Evolutionary conservation across 371 early-diverging fungal species (phyloP).

Genomic region (Chytridiales sp.): DNA sequence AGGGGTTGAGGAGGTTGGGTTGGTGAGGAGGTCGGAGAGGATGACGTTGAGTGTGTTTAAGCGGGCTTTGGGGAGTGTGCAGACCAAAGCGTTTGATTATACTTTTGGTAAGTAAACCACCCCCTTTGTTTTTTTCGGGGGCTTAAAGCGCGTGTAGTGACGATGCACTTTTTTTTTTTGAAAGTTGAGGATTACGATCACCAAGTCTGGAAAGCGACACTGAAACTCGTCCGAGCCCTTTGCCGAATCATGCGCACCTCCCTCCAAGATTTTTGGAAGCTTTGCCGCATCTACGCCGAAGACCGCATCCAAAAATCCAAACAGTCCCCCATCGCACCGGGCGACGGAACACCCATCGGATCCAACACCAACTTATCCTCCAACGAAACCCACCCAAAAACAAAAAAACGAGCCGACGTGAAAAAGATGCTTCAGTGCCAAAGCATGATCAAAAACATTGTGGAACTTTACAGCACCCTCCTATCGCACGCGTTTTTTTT

Average conservation of each 20-base stretch:
- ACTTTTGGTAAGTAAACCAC: conserved; percentile 36
- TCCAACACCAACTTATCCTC: neutral
- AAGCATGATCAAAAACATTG: conserved; percentile 72
- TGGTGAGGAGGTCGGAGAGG: conserved; percentile 13
- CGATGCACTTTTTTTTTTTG: conserved; percentile 13
- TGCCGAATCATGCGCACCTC: conserved; percentile 71
- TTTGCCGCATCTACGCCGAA: conserved; percentile 81
- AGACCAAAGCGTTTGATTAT: conserved; percentile 39
- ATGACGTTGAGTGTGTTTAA: conserved; percentile 28
- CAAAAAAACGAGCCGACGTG: conserved; percentile 56
- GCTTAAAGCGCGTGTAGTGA: too few relatives aligned
- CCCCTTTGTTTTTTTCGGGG: too few relatives aligned
- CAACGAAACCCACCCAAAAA: conserved; percentile 35
- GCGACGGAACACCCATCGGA: neutral
- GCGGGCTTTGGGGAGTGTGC: conserved; percentile 33
- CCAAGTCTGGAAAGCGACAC: conserved; percentile 68
- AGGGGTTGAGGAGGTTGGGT: too few relatives aligned
- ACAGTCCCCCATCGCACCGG: too few relatives aligned
- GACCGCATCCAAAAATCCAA: conserved; percentile 70
- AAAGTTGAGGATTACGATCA: conserved; percentile 37
- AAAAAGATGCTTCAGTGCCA: conserved; percentile 74
- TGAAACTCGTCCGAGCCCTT: conserved; percentile 67
- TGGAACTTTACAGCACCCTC: conserved; percentile 60
- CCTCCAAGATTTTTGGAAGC: conserved; percentile 91
- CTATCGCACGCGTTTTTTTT: conserved; percentile 59